phyloP scores from a whole-genome alignment of 2,329 filamentous ascomycete genomes.

The Xylariaceae sp. region DNA sequence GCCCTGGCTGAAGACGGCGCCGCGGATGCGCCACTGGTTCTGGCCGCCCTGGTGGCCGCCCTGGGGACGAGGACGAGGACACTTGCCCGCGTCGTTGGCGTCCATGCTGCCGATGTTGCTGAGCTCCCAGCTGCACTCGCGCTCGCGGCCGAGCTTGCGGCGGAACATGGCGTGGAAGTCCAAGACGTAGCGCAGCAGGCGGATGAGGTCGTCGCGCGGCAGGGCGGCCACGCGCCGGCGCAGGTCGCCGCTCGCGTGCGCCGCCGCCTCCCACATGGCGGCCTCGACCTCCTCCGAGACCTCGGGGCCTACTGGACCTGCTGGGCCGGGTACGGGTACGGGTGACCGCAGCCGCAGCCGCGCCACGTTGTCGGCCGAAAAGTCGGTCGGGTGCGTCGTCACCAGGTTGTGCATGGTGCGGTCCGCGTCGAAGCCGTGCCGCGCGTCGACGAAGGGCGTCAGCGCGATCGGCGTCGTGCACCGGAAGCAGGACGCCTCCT shows the following conservation, averaged over 20 bases:
- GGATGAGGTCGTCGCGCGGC: conserved; percentile 34
- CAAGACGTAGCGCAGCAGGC: conserved; percentile 32
- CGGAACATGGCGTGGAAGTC: conserved; percentile 37
- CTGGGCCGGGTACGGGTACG: too few relatives aligned
- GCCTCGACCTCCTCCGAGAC: too few relatives aligned
- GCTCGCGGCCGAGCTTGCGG: conserved; percentile 33
- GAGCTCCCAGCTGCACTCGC: conserved; percentile 40
- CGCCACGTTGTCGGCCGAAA: conserved; percentile 5
- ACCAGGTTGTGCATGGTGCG: conserved; percentile 33
- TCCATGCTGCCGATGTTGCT: conserved; percentile 41
- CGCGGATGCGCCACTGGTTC: neutral
- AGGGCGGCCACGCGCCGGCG: conserved; percentile 25
- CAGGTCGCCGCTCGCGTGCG: conserved; percentile 27
- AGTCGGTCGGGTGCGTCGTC: conserved; percentile 25
- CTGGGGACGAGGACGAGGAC: too few relatives aligned
- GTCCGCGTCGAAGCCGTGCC: conserved; percentile 17
- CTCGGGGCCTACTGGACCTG: too few relatives aligned
- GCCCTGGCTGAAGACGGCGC: conserved; percentile 41
- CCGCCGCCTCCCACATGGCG: conserved; percentile 40
- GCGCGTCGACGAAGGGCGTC: conserved; percentile 28
- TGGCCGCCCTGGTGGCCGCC: conserved; percentile 3
- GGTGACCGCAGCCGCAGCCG: too few relatives aligned
- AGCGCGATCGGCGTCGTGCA: conserved; percentile 37
- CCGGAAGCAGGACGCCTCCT: conserved; percentile 26
- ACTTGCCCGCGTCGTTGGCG: conserved; percentile 18